Evolutionary conservation across 257 asterid genomes (phyloP).

Genomic region (Solanum okadae): DNA sequence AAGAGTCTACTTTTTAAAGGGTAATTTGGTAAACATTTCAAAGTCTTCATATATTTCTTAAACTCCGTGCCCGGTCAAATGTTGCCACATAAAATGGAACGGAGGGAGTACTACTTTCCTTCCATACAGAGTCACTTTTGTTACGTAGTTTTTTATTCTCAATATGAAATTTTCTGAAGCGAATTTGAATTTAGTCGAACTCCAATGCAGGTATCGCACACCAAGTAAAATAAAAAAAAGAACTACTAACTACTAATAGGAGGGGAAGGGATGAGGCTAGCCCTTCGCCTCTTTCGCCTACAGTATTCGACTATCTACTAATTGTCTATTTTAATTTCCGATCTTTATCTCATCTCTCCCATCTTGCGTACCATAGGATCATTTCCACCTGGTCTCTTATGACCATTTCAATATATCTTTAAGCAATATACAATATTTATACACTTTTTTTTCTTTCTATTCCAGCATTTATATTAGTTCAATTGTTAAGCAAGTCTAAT

Average conservation of each 20-base stretch:
- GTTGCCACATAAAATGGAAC: too few relatives aligned
- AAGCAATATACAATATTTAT: neutral
- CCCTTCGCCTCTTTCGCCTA: neutral
- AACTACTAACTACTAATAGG: too few relatives aligned
- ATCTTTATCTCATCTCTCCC: neutral
- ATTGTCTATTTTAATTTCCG: too few relatives aligned
- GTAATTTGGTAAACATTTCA: too few relatives aligned
- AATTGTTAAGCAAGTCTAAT: neutral
- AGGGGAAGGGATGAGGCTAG: neutral
- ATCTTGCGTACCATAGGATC: neutral
- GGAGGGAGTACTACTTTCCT: too few relatives aligned
- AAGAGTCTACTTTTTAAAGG: too few relatives aligned
- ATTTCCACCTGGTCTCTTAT: too few relatives aligned
- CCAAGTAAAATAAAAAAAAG: too few relatives aligned
- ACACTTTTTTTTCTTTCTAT: neutral
- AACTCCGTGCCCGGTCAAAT: too few relatives aligned
- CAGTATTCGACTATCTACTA: neutral
- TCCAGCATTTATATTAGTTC: neutral
- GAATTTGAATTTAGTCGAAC: too few relatives aligned
- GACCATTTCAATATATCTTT: neutral
- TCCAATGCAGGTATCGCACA: rapidly evolving
- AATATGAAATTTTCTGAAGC: rapidly evolving
- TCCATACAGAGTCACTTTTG: too few relatives aligned
- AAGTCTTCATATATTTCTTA: too few relatives aligned
- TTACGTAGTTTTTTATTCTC: rapidly evolving